Percentiles rank a stretch among this genome's conserved stretches.
Evolutionary conservation across 1,139 yeast species (phyloP).

Genomic region (Suhomyces yuchorum): DNA sequence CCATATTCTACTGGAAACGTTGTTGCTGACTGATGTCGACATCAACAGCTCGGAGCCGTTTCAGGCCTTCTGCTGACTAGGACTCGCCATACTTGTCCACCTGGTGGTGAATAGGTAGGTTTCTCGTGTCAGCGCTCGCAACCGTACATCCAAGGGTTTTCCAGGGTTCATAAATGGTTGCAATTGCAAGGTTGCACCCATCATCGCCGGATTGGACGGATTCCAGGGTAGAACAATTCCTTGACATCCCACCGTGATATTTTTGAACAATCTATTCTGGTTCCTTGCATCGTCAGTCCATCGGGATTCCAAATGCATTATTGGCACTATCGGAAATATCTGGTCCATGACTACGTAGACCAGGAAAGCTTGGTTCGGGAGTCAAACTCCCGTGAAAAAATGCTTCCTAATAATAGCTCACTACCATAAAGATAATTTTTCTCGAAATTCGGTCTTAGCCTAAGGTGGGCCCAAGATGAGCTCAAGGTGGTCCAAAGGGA

Average conservation of each 20-base stretch:
- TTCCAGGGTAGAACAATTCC: background rate
- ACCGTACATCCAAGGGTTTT: background rate
- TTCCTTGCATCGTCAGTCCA: background rate
- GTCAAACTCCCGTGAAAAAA: too few relatives aligned
- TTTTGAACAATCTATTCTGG: background rate
- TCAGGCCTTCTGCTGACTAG: too few relatives aligned
- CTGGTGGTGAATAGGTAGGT: too few relatives aligned
- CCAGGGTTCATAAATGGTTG: slow-evolving; percentile 5
- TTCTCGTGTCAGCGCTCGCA: slow-evolving; percentile 1
- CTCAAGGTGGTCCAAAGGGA: too few relatives aligned
- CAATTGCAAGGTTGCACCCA: slow-evolving; percentile 3
- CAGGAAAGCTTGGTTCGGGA: too few relatives aligned
- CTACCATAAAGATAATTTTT: too few relatives aligned
- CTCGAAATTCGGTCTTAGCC: background rate
- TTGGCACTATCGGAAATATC: background rate
- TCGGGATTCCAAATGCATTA: background rate
- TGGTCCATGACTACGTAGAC: too few relatives aligned
- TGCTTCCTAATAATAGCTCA: background rate
- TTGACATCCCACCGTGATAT: background rate
- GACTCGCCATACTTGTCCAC: too few relatives aligned
- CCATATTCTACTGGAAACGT: too few relatives aligned
- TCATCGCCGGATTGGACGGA: background rate
- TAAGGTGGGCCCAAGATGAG: too few relatives aligned
- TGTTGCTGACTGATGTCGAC: too few relatives aligned
- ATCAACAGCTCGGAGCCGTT: too few relatives aligned